phyloP scores from a whole-genome alignment of 2,329 filamentous ascomycete genomes.

The Cercospora sojina region DNA sequence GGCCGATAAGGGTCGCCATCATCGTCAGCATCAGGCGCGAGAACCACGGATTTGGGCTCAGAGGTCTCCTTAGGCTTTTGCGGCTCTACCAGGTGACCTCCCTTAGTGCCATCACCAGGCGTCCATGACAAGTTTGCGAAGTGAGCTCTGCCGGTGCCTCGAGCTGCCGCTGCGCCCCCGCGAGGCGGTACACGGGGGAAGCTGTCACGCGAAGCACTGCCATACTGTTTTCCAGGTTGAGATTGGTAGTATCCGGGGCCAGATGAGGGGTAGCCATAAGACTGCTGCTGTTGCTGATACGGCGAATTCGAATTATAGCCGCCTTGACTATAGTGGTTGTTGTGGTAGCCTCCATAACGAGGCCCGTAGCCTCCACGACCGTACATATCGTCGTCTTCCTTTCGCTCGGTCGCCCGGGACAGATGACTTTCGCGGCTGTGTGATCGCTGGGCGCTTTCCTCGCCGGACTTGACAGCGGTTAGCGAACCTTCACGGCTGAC shows the following conservation, averaged over 20 bases:
- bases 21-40: constrained; percentile 48
- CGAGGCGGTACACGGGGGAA: constrained; percentile 29
- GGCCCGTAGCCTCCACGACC: constrained; percentile 33
- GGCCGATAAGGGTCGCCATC: constrained; percentile 62
- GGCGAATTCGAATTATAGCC: constrained; percentile 56
- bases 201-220: constrained; percentile 27
- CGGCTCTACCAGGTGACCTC: constrained; percentile 46
- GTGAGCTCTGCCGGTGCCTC: constrained; percentile 51
- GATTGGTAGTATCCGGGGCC: constrained; percentile 35
- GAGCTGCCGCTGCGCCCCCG: constrained; percentile 46
- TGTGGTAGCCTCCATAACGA: constrained; percentile 49
- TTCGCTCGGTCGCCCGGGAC: constrained; percentile 19
- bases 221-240: constrained; percentile 44
- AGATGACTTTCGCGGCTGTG: constrained; percentile 30
- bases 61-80: constrained; percentile 32
- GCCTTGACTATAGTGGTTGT: constrained; percentile 58
- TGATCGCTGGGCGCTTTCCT: constrained; percentile 21
- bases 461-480: constrained; percentile 1
- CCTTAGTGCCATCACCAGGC: constrained; percentile 55
- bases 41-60: constrained; percentile 26
- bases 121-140: constrained; percentile 73
- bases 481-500: constrained; percentile 23
- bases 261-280: constrained; percentile 55
- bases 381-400: constrained; percentile 35
- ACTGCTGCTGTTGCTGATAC: constrained; percentile 57